Percentiles rank a stretch among this genome's conserved stretches.
phyloP scores from a whole-genome alignment of 1,284 basidiomycete genomes.

The Leucoagaricus sp. region DNA sequence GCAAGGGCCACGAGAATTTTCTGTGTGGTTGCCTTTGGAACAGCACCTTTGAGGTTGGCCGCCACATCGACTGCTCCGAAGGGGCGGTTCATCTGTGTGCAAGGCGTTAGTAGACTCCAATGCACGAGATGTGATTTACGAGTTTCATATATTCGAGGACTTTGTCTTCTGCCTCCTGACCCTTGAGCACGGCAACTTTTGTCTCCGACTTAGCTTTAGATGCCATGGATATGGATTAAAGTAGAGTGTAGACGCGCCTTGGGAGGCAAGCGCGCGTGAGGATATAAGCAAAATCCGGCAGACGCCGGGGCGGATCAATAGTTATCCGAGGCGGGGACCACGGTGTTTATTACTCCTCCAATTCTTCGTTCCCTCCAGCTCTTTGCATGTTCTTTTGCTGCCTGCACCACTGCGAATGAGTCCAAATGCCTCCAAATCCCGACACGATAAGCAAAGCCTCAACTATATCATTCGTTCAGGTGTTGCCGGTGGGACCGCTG shows the following conservation, averaged over 20 bases:
- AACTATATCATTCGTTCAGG: slow-evolving; percentile 82
- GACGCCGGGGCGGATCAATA: slow-evolving; percentile 13
- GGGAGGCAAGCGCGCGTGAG: slow-evolving; percentile 1
- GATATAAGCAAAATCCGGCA: slow-evolving; percentile 12
- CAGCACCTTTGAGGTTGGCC: slow-evolving; percentile 84
- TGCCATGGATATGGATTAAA: slow-evolving; percentile 29
- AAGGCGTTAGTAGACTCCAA: slow-evolving; percentile 5
- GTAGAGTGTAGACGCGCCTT: slow-evolving; percentile 7
- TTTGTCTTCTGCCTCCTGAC: slow-evolving; percentile 75
- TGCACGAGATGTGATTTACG: slow-evolving; percentile 37
- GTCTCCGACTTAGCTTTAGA: slow-evolving; percentile 51
- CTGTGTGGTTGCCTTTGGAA: slow-evolving; percentile 79
- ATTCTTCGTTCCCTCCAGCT: background rate
- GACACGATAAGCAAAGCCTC: slow-evolving; percentile 66
- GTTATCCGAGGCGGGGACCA: slow-evolving; percentile 11
- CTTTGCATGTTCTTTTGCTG: slow-evolving; percentile 14
- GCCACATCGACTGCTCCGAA: slow-evolving; percentile 85
- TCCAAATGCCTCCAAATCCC: slow-evolving; percentile 55
- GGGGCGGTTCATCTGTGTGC: slow-evolving; percentile 71
- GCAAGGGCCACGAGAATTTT: slow-evolving; percentile 80
- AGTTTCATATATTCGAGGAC: slow-evolving; percentile 73
- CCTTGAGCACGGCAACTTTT: slow-evolving; percentile 66
- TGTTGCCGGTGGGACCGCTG: slow-evolving; percentile 90
- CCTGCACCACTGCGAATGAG: slow-evolving; percentile 50
- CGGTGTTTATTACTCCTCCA: background rate